Conservation (phyloP, 2,329 filamentous ascomycete genomes). For the Penicillium thymicola region DNA sequence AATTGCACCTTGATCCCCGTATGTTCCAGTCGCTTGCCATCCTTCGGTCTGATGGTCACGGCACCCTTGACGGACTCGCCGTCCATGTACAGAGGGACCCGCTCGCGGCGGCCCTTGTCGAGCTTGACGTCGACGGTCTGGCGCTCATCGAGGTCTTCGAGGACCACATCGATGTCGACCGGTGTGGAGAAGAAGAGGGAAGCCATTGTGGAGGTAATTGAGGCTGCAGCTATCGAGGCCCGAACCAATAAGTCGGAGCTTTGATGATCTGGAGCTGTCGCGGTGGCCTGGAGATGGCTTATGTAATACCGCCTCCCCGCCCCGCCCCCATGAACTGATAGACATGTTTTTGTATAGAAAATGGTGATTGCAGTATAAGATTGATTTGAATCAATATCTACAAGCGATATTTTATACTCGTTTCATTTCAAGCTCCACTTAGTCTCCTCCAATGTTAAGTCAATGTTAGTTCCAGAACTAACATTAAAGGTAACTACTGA, state of each 20-base stretch:
- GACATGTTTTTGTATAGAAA: background rate
- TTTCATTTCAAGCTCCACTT: background rate
- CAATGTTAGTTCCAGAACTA: background rate
- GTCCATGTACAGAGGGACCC: constrained; percentile 95
- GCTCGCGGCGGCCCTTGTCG: constrained; percentile 95
- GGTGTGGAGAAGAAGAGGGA: constrained; percentile 99
- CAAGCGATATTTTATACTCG: background rate
- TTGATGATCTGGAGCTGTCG: constrained; percentile 21
- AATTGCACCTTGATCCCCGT: constrained; percentile 99
- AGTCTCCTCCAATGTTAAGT: too few species aligned
- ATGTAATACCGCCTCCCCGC: constrained; percentile 6
- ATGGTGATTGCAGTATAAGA: background rate
- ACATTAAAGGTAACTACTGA: background rate
- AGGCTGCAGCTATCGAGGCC: constrained; percentile 1
- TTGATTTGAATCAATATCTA: background rate
- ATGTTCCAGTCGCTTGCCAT: constrained; percentile 96
- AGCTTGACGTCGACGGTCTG: constrained; percentile 97
- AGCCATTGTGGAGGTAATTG: constrained; percentile 61
- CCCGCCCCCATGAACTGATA: background rate
- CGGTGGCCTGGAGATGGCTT: constrained; percentile 18
- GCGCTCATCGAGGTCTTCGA: constrained; percentile 90
- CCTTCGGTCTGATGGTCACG: constrained; percentile 92
- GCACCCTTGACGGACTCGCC: constrained; percentile 97
- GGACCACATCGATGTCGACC: constrained; percentile 97
- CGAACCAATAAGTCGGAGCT: constrained; percentile 11